Evolutionary conservation across 345 rosid species (phyloP), one percentile per base, ranked within the genome.

Genomic region (Microthlaspi erraticum): DNA sequence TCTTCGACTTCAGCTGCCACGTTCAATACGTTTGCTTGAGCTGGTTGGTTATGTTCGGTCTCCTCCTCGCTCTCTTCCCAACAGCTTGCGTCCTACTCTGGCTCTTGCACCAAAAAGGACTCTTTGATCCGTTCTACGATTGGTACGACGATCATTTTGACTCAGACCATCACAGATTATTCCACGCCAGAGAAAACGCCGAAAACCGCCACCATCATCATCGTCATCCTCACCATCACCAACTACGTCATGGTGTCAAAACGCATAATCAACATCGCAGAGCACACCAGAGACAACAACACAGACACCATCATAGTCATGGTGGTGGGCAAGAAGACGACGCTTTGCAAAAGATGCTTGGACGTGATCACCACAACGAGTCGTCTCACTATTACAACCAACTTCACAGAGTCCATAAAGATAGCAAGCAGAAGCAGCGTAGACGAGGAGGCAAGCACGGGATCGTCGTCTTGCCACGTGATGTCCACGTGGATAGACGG

Each of bases 1-100:
- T 89, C 82, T 89, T 94, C 37, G 95, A 93, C 78, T 87, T 93
- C 76, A 75, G 90, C 43, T 94, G 97, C 80, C 99, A 91, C 74
- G 77, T 89, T 72, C 99, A 91, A 51, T 91, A 91, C 65, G 79
- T 91, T 64, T 94, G 99, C 74, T 66, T 91, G 76, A 91, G 97
- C 82, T 94, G 96, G 95, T 68, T 91, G 74, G 81, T 85, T 70
- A 68, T 91, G 78, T 86, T 91, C 48, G 95, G 96, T 34, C 83
- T 91, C 36, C 76, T 86, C 72, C 81, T 91, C 55, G 84, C 93
- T 26, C 80, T 85, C 31, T 73, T 94, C 66, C 95, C 93, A 39
- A 82, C 87, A 93, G 96, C 85, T 77, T 72, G 86, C 36, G 96
- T 93, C 45, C 76, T 88, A 33, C 69, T 82, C 5, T 93, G 97